These are phyloP conservation scores for Castanopsis chinensis DNA, from an alignment of 306 rosid genomes.

Conservation along the genomic window DNA sequence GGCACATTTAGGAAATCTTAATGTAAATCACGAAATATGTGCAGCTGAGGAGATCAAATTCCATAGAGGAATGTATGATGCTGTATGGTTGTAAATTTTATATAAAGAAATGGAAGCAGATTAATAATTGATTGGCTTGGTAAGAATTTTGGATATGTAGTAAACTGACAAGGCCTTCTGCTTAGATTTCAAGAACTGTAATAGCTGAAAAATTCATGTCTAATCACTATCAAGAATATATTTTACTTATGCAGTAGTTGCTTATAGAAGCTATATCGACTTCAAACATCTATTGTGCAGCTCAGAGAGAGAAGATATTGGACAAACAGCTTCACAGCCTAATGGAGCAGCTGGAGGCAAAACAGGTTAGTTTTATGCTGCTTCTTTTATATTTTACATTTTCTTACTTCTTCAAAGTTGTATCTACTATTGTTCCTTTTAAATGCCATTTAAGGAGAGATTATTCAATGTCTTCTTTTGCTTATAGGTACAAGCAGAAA, in stretches of 20 bases:
- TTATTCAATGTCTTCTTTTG: constrained; percentile 16
- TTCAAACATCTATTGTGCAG: constrained; percentile 45
- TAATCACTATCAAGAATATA: no score
- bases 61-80: background rate
- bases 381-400: constrained; percentile 10
- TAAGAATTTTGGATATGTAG: background rate
- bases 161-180: background rate
- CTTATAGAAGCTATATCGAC: constrained; percentile 9
- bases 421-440: background rate
- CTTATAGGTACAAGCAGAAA: constrained; percentile 89
- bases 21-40: background rate
- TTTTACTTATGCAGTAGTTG: background rate
- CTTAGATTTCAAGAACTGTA: background rate
- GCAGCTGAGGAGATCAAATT: background rate
- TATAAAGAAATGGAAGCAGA: background rate
- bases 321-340: constrained; percentile 89
- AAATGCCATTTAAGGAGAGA: background rate
- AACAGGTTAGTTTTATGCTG: constrained; percentile 48
- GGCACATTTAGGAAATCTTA: background rate
- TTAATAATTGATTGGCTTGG: background rate
- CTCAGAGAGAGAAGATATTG: constrained; percentile 80
- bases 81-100: background rate
- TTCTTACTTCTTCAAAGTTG: background rate
- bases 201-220: background rate
- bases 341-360: constrained; percentile 80